Base-by-base conservation (phyloP, 768 basidiomycete species). In the Russula lepida region DNA sequence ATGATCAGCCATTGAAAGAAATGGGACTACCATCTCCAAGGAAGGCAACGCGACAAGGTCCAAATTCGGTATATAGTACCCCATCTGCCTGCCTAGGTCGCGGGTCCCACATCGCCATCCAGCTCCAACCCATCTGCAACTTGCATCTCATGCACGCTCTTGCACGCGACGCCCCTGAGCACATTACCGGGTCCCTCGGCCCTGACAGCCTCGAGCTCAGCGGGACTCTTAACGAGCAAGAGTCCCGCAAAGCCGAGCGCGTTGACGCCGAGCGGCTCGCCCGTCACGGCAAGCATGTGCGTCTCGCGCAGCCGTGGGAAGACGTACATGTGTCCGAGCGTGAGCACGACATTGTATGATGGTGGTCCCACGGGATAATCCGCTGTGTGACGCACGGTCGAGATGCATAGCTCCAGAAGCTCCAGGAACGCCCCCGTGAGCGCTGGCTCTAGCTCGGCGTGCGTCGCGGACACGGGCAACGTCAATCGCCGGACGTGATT, bases 191-290 rank as follows among this genome's bases (percentile, higher is more conserved):
- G 74, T 1, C 84, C 81, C 71, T 86, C 84, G 60, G 74, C 72
- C 71, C 82, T 82, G 44, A 97, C 79, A 2, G 78, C 81, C 58
- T 84, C 82, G 53, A 92, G 71, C 73, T 95, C 92, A 21, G 78
- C 78, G 56, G 88, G 82, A 64, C 87, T 92, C 76, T 88, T 92
- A 27, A 90, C 92, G 57, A 97, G 81, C 63, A 97, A 67, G 85
- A 91, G 84, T 1, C 95, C 95, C 7, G 92, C 89, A 70, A 88
- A 97, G 15, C 91, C 95, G 51, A 97, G 78, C 48, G 95, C 81
- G 71, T 98, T 97, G 46, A 98, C 78, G 67, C 83, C 82, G 28
- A 98, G 68, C 56, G 72, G 62, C 35, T 83, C 80, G n/a, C 82
- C 81, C 2, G 81, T 81, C 53, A 75, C 77, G 56, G 72, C 63